Base-by-base conservation (phyloP, 164 flowering plant genomes). In the Cinnamomum chago region DNA sequence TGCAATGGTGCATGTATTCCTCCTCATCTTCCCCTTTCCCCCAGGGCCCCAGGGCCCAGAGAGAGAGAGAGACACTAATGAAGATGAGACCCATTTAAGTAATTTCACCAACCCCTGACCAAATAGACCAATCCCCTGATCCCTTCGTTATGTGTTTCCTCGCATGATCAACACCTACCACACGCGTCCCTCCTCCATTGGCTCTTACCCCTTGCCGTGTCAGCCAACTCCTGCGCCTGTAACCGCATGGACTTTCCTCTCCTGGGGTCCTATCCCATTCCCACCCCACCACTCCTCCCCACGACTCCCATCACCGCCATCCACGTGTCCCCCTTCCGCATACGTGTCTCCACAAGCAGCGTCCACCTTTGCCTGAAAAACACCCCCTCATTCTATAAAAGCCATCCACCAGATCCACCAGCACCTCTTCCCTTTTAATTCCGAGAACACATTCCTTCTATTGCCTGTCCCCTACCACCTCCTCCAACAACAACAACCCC, bases 161-260 rank as follows among this genome's bases (percentile, higher is more conserved):
- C 23, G 64, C 67, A 62, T 17, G 58, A 51, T 13, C 2, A 12
- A 24, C 23, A 17, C 23, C 18, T 33, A n/a, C 35, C 27, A 30
- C 70, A 58, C 50, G 73, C 28, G 72, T 68, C 58, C 27, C 60
- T 20, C 17, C 22, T 47, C 40, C 62, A 50, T 58, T 74, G 23
- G 65, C 71, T 33, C 2, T 24, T 13, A 14, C 55, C 64, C 50
- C 24, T n/a, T 60, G 17, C 3, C 71, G 71, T 74, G 71, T 25
- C 64, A 66, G 50, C 30, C 47, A 13, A 72, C 58, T 65, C 52
- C 60, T 72, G 75, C 35, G 27, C 4, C 1, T 68, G 17, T 10
- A 58, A 72, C 68, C 55, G 74, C 50, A 40, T 60, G 68, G 40
- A 47, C 23, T 23, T 23, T 15, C 60, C n/a, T 5, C n/a, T 5